phyloP scores from a whole-genome alignment of 108 stramenopile genomes.

The Cyclotella choctawhatcheeana region DNA sequence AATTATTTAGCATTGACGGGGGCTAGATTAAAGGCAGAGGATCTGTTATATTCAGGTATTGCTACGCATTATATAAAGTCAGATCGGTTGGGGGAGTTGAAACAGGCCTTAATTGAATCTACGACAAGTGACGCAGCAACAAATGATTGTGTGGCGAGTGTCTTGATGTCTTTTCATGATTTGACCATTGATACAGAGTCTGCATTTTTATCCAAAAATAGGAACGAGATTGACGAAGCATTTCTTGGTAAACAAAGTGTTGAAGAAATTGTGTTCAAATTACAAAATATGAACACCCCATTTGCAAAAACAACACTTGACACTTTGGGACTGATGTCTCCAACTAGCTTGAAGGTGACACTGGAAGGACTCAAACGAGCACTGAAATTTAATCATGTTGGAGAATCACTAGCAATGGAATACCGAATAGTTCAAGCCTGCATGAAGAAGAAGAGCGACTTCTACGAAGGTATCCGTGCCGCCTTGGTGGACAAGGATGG shows the following conservation, averaged over 20 bases:
- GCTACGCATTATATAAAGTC: conserved; percentile 95
- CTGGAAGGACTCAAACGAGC: conserved; percentile 81
- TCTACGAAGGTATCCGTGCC: conserved; percentile 97
- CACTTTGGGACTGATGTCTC: conserved; percentile 76
- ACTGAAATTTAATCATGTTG: conserved; percentile 38
- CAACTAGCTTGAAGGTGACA: conserved; percentile 79
- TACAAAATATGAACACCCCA: conserved; percentile 54
- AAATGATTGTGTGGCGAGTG: conserved; percentile 47
- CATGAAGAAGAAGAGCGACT: conserved; percentile 73
- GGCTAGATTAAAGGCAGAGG: conserved; percentile 74
- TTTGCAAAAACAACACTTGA: conserved; percentile 67
- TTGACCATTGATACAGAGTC: conserved; percentile 48
- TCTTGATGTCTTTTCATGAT: conserved; percentile 64
- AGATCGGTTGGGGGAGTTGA: conserved; percentile 62
- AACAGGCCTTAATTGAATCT: conserved; percentile 56
- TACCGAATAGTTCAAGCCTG: conserved; percentile 78
- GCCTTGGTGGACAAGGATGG: conserved; percentile 94
- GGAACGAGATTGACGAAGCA: conserved; percentile 55
- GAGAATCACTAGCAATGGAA: conserved; percentile 82
- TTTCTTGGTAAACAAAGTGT: conserved; percentile 58
- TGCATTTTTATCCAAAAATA: conserved; percentile 53
- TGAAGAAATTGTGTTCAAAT: conserved; percentile 62
- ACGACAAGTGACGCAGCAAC: conserved; percentile 36
- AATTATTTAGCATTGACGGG: conserved; percentile 95
- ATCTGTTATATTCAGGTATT: conserved; percentile 89